A percentile compares a stretch with the other conserved stretches of the same genome.
These are phyloP conservation scores for Diplotaxis tenuifolia DNA, from an alignment of 345 rosid genomes.

Conservation along the genomic window DNA sequence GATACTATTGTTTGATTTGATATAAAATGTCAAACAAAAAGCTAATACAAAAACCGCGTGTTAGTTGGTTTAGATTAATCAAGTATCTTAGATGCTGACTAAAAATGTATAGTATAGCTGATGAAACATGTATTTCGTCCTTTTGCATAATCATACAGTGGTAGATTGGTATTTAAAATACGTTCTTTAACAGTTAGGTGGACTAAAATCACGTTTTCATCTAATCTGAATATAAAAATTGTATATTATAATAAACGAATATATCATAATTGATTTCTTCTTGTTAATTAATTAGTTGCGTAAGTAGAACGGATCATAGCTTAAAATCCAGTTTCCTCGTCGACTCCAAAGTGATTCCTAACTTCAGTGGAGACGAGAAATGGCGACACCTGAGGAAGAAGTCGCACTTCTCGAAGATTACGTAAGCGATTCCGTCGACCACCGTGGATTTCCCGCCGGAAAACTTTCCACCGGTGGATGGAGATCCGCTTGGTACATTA, in stretches of 20 bases:
- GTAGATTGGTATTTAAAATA: not conserved
- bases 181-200: not conserved
- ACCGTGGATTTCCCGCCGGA: constrained; percentile 27
- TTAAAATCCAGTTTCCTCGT: not conserved
- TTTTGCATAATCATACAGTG: not conserved
- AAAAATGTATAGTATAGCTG: not conserved
- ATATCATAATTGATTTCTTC: not conserved
- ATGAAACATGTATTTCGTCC: not conserved
- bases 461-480: no score
- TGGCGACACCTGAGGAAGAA: constrained; percentile 16
- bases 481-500: no score
- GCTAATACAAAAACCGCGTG: not conserved
- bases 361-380: not conserved
- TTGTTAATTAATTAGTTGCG: not conserved
- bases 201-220: not conserved
- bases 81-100: not conserved
- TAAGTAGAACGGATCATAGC: not conserved
- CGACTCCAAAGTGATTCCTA: not conserved
- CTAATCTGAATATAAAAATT: not conserved
- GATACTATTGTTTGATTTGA: no score
- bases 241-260: not conserved
- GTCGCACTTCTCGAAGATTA: constrained; percentile 18
- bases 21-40: not conserved
- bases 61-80: not conserved
- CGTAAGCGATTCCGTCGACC: no score